Evolutionary conservation across 192 early-diverging fungal genomes (phyloP), one percentile per base, ranked within the genome.

Genomic region (Gigaspora rosea): DNA sequence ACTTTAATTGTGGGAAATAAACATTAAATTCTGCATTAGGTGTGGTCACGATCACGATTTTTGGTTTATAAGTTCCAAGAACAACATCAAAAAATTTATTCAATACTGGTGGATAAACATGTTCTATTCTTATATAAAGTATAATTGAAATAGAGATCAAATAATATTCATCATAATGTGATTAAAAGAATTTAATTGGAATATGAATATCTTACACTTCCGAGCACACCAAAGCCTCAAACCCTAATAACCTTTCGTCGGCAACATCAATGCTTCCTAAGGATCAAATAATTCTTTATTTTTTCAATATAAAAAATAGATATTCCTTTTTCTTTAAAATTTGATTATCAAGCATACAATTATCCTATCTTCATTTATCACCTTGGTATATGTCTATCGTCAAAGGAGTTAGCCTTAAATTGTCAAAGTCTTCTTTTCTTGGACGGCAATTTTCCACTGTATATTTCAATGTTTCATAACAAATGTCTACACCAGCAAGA

Each of bases 21-120:
- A 92, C 84, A 77, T 98, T 98, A 82, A 95, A 98, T 79, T 98
- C 96, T 27, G 89, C 93, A 78, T 98, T 98, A 4, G 93, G 92
- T 33, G 92, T 94, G 3, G 92, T 90, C 5, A 93, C 89, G 52
- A 94, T 82, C 46, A 92, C 82, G n/a, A 91, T 12, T 12, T 86
- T 79, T 7, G 96, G 95, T 0, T 84, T 81, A 77, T 95, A 94
- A 1, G 62, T 57, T 32, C 92, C 94, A 32, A 97, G 73, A 4
- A 93, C 85, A 0, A 86, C 80, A 3, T 68, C 64, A 18, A 92
- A 90, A 64, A 96, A 91, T 12, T 78, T 78, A 4, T 81, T 80
- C 15, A 95, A 82, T 2, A 83, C 82, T 15, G 75, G 66, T n/a
- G 88, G 81, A 73, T 89, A 80, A 49, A 96, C 73, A 80, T 96